Conservation (phyloP, 2,329 filamentous ascomycete genomes). For the Aspergillus sp. region DNA sequence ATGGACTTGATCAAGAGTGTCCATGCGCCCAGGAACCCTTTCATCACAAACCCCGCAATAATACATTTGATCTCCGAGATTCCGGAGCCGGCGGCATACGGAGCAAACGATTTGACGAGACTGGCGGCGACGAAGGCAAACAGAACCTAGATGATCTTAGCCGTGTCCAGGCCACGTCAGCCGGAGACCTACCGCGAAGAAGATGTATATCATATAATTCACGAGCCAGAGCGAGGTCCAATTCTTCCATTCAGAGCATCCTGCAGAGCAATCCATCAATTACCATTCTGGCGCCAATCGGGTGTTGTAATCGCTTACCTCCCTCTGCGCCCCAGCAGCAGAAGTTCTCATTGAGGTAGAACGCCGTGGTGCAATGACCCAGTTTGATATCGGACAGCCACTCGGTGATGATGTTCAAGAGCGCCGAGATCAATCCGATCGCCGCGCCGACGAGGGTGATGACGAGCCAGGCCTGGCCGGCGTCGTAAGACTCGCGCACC, state of each 20-base stretch:
- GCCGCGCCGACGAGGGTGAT: slow-evolving; percentile 87
- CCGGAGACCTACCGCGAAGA: slow-evolving; percentile 66
- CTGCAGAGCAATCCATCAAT: slow-evolving; percentile 38
- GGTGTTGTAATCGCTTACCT: slow-evolving; percentile 49
- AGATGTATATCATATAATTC: slow-evolving; percentile 86
- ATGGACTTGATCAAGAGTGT: slow-evolving; percentile 94
- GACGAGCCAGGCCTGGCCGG: slow-evolving; percentile 96
- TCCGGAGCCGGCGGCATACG: slow-evolving; percentile 92
- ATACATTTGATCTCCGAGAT: slow-evolving; percentile 99
- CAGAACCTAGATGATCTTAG: slow-evolving; percentile 52
- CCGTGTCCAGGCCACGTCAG: neutral
- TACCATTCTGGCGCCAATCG: neutral
- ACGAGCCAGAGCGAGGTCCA: slow-evolving; percentile 78
- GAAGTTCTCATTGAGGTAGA: slow-evolving; percentile 96
- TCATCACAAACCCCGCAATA: slow-evolving; percentile 98
- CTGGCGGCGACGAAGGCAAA: slow-evolving; percentile 81
- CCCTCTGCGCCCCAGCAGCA: slow-evolving; percentile 96
- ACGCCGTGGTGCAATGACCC: slow-evolving; percentile 92
- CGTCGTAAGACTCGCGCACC: slow-evolving; percentile 85
- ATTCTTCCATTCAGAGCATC: slow-evolving; percentile 82
- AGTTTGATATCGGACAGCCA: slow-evolving; percentile 96
- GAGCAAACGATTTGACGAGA: slow-evolving; percentile 86
- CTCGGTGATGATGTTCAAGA: slow-evolving; percentile 93
- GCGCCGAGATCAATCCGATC: slow-evolving; percentile 89
- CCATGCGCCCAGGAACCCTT: slow-evolving; percentile 89